Evolutionary conservation across 371 early-diverging fungal species (phyloP).

Genomic region (Mortierella sp.): DNA sequence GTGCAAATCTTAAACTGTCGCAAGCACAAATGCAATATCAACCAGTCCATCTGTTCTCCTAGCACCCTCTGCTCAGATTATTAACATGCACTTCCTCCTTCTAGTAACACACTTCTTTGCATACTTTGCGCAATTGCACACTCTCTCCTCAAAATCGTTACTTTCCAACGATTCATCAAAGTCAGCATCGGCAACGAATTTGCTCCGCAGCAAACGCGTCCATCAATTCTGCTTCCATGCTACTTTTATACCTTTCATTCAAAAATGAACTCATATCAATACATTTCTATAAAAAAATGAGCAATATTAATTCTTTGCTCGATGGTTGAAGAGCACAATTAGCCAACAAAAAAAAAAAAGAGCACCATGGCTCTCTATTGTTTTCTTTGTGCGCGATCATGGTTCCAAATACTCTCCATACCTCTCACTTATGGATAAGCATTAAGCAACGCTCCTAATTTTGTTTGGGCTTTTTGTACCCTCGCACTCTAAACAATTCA

Average conservation of each 20-base stretch:
- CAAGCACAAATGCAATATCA: neutral
- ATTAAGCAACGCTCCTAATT: neutral
- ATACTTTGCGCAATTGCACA: neutral
- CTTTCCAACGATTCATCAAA: neutral
- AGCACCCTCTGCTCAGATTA: neutral
- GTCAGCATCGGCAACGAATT: conserved; percentile 3
- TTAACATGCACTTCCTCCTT: neutral
- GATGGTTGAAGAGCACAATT: conserved; percentile 5
- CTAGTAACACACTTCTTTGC: neutral
- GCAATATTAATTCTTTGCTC: neutral
- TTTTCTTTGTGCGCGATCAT: neutral
- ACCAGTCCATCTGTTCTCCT: neutral
- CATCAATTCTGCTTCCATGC: neutral
- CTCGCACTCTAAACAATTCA: no score
- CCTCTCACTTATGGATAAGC: neutral
- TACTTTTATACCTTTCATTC: neutral
- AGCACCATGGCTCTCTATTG: conserved; percentile 6
- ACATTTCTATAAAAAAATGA: neutral
- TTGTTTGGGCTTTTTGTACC: neutral
- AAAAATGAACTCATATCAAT: neutral
- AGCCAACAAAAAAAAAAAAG: conserved; percentile 1
- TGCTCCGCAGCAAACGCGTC: conserved; percentile 3
- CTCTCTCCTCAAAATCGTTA: neutral
- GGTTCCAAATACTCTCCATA: neutral
- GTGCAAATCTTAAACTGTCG: neutral